Evolutionary conservation across 352 stramenopile species (phyloP).

Genomic region (Phytophthora idaei): DNA sequence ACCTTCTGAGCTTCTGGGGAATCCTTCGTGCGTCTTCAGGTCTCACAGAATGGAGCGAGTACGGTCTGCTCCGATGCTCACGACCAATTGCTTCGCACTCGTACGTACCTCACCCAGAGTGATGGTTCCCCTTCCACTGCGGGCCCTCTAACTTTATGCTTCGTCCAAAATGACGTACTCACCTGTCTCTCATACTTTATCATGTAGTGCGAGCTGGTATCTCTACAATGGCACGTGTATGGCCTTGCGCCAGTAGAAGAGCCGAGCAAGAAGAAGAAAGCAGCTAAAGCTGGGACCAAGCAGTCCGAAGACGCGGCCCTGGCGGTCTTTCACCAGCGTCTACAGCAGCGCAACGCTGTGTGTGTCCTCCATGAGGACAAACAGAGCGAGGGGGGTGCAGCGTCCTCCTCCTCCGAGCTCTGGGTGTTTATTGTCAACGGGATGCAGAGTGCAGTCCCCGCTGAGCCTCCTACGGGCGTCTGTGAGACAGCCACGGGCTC

Average conservation of each 20-base stretch:
- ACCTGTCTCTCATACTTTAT: conserved; percentile 19
- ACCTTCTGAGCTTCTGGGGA: background rate
- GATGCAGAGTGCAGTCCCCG: conserved; percentile 28
- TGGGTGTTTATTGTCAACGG: conserved; percentile 67
- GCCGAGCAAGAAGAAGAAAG: conserved; percentile 17
- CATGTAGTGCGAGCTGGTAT: conserved; percentile 46
- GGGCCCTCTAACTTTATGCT: conserved; percentile 24
- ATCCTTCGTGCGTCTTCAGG: background rate
- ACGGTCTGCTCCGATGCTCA: conserved; percentile 17
- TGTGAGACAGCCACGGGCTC: conserved; percentile 26
- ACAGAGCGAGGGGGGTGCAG: background rate
- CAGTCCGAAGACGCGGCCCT: conserved; percentile 31
- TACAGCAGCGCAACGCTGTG: conserved; percentile 50
- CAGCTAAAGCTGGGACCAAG: background rate
- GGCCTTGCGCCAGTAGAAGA: conserved; percentile 10
- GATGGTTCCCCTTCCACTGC: conserved; percentile 5
- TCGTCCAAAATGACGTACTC: conserved; percentile 6
- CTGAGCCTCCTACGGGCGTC: conserved; percentile 41
- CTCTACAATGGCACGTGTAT: conserved; percentile 65
- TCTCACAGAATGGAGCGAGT: conserved; percentile 46
- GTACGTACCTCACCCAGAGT: conserved; percentile 31
- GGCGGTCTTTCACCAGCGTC: conserved; percentile 32
- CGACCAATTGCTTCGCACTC: conserved; percentile 54
- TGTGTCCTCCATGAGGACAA: conserved; percentile 26
- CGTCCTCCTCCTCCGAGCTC: conserved; percentile 22